A percentile compares a stretch with the other conserved stretches of the same genome.
Conservation (phyloP, 2,329 filamentous ascomycete species). For the Diplodia corticola region DNA sequence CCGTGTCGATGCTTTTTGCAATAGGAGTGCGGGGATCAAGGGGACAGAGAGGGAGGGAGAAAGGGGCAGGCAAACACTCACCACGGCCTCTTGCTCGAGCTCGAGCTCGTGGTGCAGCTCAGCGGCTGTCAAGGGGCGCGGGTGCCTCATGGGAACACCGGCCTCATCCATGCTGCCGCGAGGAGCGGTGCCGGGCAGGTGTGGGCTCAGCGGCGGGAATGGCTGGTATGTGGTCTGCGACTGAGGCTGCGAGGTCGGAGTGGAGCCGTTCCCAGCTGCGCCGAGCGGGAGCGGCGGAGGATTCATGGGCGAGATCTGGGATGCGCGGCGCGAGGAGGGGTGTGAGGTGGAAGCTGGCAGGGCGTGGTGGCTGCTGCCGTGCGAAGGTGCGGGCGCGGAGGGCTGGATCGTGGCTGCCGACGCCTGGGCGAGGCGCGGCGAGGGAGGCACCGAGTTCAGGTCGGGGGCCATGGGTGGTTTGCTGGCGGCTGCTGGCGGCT, state of each 20-base stretch:
- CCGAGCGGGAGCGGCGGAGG: slow-evolving; percentile 46
- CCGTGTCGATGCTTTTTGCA: background rate
- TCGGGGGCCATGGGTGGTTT: slow-evolving; percentile 49
- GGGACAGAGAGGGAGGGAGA: background rate
- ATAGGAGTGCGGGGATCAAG: background rate
- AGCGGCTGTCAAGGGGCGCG: slow-evolving; percentile 80
- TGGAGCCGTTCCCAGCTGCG: background rate
- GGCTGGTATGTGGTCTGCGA: slow-evolving; percentile 34
- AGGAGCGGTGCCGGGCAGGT: slow-evolving; percentile 29
- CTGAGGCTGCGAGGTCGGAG: slow-evolving; percentile 24
- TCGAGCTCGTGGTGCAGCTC: slow-evolving; percentile 89
- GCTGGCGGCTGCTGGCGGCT: background rate
- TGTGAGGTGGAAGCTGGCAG: slow-evolving; percentile 37
- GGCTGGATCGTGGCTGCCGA: slow-evolving; percentile 28
- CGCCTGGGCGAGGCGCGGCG: slow-evolving; percentile 37
- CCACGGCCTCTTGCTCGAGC: slow-evolving; percentile 92
- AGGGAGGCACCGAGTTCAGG: slow-evolving; percentile 46
- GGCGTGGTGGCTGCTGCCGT: slow-evolving; percentile 34
- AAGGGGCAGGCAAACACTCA: slow-evolving; percentile 46
- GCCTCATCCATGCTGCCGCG: slow-evolving; percentile 33
- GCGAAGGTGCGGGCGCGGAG: slow-evolving; percentile 30
- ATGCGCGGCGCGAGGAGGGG: slow-evolving; percentile 47
- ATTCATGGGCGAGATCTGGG: slow-evolving; percentile 49
- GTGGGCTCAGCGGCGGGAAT: slow-evolving; percentile 41
- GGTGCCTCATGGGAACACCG: slow-evolving; percentile 75